A percentile compares a stretch with the other conserved stretches of the same genome.
Evolutionary conservation across 163 green algal species (phyloP).

Genomic region (Prototheca wickerhamii): DNA sequence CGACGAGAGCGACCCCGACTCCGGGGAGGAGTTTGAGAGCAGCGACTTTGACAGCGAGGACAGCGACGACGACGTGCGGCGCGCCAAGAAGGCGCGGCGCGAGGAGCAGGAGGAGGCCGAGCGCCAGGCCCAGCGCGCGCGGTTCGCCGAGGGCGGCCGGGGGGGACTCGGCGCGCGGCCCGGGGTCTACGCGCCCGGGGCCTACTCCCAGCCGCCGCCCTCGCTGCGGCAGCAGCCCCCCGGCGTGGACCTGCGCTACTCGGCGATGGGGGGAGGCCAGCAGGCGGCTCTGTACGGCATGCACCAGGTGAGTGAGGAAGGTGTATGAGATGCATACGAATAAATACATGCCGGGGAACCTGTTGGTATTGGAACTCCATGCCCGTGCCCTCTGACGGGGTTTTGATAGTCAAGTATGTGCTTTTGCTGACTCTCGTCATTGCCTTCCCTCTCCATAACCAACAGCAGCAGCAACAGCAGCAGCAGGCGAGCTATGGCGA

Average conservation of each 20-base stretch:
- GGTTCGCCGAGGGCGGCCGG: not conserved
- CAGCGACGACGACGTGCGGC: constrained; percentile 11
- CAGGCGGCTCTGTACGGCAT: no score
- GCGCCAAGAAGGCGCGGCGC: not conserved
- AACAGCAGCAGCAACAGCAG: not conserved
- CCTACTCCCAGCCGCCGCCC: not conserved
- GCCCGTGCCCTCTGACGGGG: no score
- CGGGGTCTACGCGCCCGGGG: no score
- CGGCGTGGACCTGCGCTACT: no score
- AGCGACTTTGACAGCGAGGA: constrained; percentile 15
- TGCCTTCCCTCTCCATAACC: not conserved
- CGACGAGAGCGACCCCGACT: constrained; percentile 3
- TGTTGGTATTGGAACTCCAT: no score
- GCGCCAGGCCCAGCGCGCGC: not conserved
- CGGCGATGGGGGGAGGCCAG: no score
- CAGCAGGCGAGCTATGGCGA: not conserved
- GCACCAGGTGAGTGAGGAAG: no score
- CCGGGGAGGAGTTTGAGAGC: constrained; percentile 8
- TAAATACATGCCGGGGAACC: no score
- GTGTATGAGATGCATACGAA: no score
- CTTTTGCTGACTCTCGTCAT: no score
- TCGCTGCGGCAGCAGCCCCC: no score
- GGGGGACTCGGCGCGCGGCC: not conserved
- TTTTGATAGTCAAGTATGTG: no score
- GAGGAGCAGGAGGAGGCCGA: constrained; percentile 1